Evolutionary conservation across 345 rosid genomes (phyloP).

Genomic region (Cardamine resedifolia): DNA sequence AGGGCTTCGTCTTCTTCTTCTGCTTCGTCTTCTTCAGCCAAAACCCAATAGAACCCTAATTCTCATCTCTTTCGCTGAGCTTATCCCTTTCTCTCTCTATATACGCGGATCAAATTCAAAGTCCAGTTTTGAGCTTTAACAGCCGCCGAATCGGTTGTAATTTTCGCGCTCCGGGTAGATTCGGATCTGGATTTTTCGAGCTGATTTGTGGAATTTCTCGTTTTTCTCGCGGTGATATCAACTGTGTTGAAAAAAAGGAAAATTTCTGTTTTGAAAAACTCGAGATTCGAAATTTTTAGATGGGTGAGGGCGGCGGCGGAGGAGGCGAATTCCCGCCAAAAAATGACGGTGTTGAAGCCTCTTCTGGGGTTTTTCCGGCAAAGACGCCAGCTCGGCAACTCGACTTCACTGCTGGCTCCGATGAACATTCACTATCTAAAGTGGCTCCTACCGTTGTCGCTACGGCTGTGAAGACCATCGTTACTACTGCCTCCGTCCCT

Average conservation of each 20-base stretch:
- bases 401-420: constrained; percentile 67
- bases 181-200: constrained; percentile 52
- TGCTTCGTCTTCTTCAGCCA: constrained; percentile 32
- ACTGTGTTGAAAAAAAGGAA: constrained; percentile 22
- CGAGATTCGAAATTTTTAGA: constrained; percentile 39
- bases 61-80: not conserved
- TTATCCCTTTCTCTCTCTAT: constrained; percentile 25
- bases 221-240: constrained; percentile 24
- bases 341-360: constrained; percentile 49
- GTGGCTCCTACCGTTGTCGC: constrained; percentile 23
- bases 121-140: constrained; percentile 44
- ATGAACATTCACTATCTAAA: constrained; percentile 51
- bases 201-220: constrained; percentile 37
- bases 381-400: constrained; percentile 92
- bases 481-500: constrained; percentile 18
- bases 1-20: constrained; percentile 33
- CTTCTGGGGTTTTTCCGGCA: constrained; percentile 42
- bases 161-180: constrained; percentile 26
- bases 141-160: constrained; percentile 31
- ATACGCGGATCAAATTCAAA: constrained; percentile 40
- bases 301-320: constrained; percentile 63
- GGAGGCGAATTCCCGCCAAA: constrained; percentile 74
- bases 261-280: constrained; percentile 15
- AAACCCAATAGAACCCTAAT: constrained; percentile 36
- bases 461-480: constrained; percentile 1